Evolutionary conservation across 148 eudicot species (phyloP).

Genomic region (Selenicereus undatus): DNA sequence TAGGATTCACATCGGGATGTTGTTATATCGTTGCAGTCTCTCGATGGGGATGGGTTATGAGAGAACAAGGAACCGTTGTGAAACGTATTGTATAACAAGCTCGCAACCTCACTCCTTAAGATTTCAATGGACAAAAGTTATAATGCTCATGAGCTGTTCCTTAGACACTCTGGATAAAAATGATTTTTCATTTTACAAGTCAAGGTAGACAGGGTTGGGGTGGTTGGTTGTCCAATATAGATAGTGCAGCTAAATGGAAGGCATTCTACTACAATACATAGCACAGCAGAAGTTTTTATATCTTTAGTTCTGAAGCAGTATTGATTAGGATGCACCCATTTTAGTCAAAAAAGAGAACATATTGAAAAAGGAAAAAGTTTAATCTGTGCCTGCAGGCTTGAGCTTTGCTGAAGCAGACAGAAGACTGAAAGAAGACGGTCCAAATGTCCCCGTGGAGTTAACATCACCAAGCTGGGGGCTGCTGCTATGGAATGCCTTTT

Average conservation of each 20-base stretch:
- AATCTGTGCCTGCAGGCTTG: slow-evolving; percentile 33
- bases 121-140: neutral
- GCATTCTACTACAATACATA: neutral
- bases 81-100: neutral
- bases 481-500: slow-evolving; percentile 51
- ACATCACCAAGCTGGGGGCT: slow-evolving; percentile 47
- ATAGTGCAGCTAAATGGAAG: neutral
- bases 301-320: neutral
- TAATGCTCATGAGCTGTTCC: neutral
- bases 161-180: no score
- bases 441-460: slow-evolving; percentile 43
- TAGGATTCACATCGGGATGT: neutral
- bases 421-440: slow-evolving; percentile 43
- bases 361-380: neutral
- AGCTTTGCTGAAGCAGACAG: slow-evolving; percentile 49
- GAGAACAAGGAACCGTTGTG: neutral
- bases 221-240: no score
- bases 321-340: neutral
- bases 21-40: neutral
- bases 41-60: neutral
- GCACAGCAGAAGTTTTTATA: neutral
- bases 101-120: neutral
- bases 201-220: no score
- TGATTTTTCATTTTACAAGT: no score
- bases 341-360: neutral